Evolutionary conservation across 345 rosid species (phyloP), one percentile per base, ranked within the genome.

Genomic region (Murraya koenigii): DNA sequence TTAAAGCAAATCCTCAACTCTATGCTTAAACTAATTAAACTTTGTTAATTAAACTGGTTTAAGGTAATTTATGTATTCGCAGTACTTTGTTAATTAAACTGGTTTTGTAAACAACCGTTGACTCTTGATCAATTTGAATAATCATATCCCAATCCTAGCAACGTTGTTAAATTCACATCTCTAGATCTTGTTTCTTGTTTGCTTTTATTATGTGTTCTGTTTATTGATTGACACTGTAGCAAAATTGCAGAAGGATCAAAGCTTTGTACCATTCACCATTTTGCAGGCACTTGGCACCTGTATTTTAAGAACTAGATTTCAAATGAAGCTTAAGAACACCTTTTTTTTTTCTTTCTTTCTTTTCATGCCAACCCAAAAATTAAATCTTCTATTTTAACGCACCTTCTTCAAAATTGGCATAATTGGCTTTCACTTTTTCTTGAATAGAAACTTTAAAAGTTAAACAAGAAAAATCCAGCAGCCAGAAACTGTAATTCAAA

Each of bases 1-100:
- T 86, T 28, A 63, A 83, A 85, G 86, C 85, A 26, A 79, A 86
- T 56, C 88, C 85, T 44, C 79, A 61, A 35, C 86, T 84, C 71
- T 86, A 83, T 67, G 60, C 83, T 72, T 85, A 74, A 47, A 0
- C 5, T 58, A 58, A 58, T 64, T 35, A 33, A 7, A 6, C 3
- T 3, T 39, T 19, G 49, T 44, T 44, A 3, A 1, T 33, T 17
- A n/a, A 14, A 2, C 23, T 65, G 44, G 11, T 47, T 11, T 7
- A n/a, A 44, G 14, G 26, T 58, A 58, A 58, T 64, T 35, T 64
- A 7, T 64, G 28, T 69, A 35, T 69, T 49, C 49, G n/a, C 8
- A 25, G 23, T 28, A 6, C 3, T 3, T 39, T 19, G 49, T 44
- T 44, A 3, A 1, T 33, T 17, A n/a, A 14, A 2, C 23, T 65